phyloP scores from a whole-genome alignment of 176 grass and related monocot species.

The Aegilops bicornis region DNA sequence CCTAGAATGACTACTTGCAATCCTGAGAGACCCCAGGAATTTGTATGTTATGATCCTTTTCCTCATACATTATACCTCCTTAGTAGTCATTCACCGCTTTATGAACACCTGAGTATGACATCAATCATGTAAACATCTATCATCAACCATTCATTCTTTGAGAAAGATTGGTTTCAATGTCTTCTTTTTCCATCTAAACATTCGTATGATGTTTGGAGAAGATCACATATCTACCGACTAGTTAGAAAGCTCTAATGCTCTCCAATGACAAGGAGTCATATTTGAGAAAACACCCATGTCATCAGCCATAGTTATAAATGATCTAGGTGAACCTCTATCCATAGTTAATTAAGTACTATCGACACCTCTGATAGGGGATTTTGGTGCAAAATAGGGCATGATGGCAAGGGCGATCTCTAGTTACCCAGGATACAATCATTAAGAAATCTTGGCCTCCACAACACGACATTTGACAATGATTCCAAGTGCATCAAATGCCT shows the following conservation, averaged over 20 bases:
- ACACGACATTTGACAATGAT: neutral
- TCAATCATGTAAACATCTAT: no score
- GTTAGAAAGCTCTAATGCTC: neutral
- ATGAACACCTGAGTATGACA: neutral
- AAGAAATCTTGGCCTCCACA: neutral
- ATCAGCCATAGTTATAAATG: neutral
- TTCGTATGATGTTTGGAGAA: neutral
- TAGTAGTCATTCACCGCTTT: neutral
- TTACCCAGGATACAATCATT: neutral
- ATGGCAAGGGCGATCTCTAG: neutral
- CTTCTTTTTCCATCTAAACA: no score
- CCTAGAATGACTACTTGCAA: no score
- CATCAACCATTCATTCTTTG: no score
- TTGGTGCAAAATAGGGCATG: neutral
- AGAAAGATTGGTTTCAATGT: neutral
- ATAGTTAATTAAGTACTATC: neutral
- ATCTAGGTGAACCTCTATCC: neutral
- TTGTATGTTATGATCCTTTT: neutral
- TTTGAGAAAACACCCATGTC: neutral
- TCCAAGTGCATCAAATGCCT: neutral
- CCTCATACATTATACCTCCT: no score
- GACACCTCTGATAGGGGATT: neutral
- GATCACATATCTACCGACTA: neutral
- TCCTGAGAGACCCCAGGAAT: neutral
- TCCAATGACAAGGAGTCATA: neutral